These are phyloP conservation scores for Toxoplasma gondii DNA, from an alignment of 169 alveolate genomes.

Conservation along the genomic window DNA sequence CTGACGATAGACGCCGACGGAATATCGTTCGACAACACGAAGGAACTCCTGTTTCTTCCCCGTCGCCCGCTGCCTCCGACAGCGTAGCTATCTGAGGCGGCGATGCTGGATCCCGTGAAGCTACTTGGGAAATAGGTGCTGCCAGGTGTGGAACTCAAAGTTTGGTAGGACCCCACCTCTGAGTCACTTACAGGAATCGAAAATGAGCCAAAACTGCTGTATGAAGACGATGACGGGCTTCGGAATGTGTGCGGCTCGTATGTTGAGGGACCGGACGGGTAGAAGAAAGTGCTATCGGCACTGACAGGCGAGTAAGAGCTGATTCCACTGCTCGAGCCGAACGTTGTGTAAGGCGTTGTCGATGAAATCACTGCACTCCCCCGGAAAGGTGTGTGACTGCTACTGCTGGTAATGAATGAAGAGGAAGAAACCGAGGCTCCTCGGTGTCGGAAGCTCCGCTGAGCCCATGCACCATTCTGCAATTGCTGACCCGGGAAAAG, in stretches of 20 bases:
- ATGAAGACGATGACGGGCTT: not conserved
- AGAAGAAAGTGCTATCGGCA: not conserved
- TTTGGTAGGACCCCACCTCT: not conserved
- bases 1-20: slow-evolving; percentile 8
- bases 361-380: not conserved
- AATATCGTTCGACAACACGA: not conserved
- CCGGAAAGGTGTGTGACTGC: not conserved
- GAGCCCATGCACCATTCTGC: not conserved
- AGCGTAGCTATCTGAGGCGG: not conserved
- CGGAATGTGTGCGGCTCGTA: not conserved
- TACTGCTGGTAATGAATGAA: not conserved
- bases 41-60: not conserved
- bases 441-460: not conserved
- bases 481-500: not conserved
- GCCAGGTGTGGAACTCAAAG: not conserved
- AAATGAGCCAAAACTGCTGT: not conserved
- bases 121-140: not conserved
- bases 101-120: not conserved
- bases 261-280: not conserved
- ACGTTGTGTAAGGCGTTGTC: not conserved
- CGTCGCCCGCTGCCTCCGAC: not conserved
- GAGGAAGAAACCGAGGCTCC: not conserved
- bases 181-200: not conserved
- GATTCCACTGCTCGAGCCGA: slow-evolving; percentile 13
- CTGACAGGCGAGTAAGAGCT: not conserved